Percentiles rank a stretch among this genome's conserved stretches.
Conservation (phyloP, 2,329 filamentous ascomycete species). For the Alternaria ventricosa region DNA sequence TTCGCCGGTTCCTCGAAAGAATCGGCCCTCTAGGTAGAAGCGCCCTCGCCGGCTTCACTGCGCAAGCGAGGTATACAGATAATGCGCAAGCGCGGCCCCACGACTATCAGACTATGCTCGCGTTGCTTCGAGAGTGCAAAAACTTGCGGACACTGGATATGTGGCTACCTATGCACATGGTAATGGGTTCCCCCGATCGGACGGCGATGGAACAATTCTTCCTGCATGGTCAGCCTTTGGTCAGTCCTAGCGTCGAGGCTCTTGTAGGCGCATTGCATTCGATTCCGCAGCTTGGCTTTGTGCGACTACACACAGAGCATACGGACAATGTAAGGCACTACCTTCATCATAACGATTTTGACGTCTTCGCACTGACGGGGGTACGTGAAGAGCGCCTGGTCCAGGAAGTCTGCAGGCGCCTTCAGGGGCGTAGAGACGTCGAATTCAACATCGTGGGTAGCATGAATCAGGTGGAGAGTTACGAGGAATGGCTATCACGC, state of each 20-base stretch:
- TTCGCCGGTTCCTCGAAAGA: background rate
- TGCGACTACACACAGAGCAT: background rate
- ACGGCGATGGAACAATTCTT: background rate
- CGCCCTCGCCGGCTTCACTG: background rate
- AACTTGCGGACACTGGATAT: background rate
- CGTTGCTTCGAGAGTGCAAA: background rate
- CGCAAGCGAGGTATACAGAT: background rate
- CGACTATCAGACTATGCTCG: background rate
- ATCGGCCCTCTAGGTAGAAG: background rate
- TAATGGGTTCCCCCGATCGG: background rate
- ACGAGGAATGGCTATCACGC: background rate
- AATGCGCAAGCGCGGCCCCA: background rate
- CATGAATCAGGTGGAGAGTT: background rate
- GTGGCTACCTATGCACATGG: background rate
- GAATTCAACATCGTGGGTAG: background rate
- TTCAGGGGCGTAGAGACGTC: background rate
- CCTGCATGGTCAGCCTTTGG: background rate
- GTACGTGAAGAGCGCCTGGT: background rate
- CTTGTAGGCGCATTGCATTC: background rate
- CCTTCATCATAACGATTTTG: background rate
- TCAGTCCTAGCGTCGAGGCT: background rate
- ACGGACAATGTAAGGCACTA: background rate
- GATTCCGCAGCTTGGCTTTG: background rate
- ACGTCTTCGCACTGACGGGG: background rate
- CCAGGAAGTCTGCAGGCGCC: background rate